These are phyloP conservation scores for Chytriomyces hyalinus DNA, from an alignment of 192 early-diverging fungal species.

Conservation along the genomic window DNA sequence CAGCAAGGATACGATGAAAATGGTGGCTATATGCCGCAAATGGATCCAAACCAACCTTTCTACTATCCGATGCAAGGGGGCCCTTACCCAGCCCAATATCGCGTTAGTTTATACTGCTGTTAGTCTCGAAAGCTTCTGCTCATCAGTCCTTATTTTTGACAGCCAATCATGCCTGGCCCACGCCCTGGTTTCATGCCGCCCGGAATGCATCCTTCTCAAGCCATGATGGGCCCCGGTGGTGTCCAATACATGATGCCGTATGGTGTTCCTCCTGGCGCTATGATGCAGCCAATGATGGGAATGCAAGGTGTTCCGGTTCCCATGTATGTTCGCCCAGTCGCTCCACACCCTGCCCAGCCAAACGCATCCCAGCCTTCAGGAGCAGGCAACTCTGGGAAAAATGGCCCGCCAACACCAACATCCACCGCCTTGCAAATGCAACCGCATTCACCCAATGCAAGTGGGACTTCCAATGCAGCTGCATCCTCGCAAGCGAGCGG, in stretches of 20 bases:
- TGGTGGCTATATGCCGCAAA: conserved; percentile 15
- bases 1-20: conserved; percentile 25
- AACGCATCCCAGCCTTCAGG: background rate
- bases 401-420: conserved; percentile 26
- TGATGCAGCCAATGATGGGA: conserved; percentile 40
- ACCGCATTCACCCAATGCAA: background rate
- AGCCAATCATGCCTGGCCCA: conserved; percentile 29
- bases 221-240: conserved; percentile 24
- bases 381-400: background rate
- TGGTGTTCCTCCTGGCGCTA: conserved; percentile 18
- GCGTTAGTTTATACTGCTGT: conserved; percentile 10
- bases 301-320: background rate
- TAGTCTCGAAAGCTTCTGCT: background rate
- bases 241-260: conserved; percentile 39
- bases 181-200: conserved; percentile 34
- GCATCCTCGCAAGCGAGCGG: background rate
- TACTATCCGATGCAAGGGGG: conserved; percentile 15
- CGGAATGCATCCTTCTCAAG: conserved; percentile 27
- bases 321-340: conserved; percentile 7
- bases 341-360: conserved; percentile 9
- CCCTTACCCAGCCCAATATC: conserved; percentile 25
- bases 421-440: conserved; percentile 8
- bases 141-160: background rate
- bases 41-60: conserved; percentile 29
- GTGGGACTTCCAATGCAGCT: background rate